Evolutionary conservation across 495 filamentous ascomycete species (phyloP), one percentile per base, ranked within the genome.

Genomic region (Podospora appendiculata): DNA sequence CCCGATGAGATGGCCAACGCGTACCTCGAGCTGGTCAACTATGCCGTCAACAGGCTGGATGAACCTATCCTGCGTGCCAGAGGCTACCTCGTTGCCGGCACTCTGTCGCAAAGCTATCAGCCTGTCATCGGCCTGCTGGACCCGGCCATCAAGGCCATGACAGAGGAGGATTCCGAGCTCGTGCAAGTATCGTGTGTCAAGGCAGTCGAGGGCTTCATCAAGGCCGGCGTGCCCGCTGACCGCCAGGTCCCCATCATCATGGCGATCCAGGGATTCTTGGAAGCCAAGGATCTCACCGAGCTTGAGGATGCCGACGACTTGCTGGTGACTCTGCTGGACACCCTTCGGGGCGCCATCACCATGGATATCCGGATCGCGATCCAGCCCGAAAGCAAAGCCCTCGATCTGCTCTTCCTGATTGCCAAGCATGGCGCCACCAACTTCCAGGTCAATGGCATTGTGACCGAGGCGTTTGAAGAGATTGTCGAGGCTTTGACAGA

Each of bases 151-250:
- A 83, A 86, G 36, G 83, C 83, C 25, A 86, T 95, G 48, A 78
- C 81, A 14, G 68, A 74, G 18, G 92, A 96, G 48, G 69, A 82
- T 6, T 83, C 88, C 5, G 90, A 95, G 61, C 77, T 98, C 34
- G 90, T 97, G 32, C 87, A 90, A 65, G 94, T 95, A 25, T 82
- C 93, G 11, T 91, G 88, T 63, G 87, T 97, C 52, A 92, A 90
- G 54, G 85, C 89, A 1, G 66, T 96, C 40, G 90, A 96, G 65
- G 86, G 88, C 61, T 87, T 92, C 48, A 73, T 95, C 25, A 79
- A 76, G 38, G 75, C 83, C 7, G 66, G 63, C 10, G 48, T 57
- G 19, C 70, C 80, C 25, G 76, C 78, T 3, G 70, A 74, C 56
- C 75, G 88, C 47, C 93, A 98, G 65, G 58, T 75, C 0, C 72